Percentiles rank a stretch among this genome's conserved stretches.
Conservation (phyloP, 495 filamentous ascomycete genomes). For the Hypoxylon intermedium region DNA sequence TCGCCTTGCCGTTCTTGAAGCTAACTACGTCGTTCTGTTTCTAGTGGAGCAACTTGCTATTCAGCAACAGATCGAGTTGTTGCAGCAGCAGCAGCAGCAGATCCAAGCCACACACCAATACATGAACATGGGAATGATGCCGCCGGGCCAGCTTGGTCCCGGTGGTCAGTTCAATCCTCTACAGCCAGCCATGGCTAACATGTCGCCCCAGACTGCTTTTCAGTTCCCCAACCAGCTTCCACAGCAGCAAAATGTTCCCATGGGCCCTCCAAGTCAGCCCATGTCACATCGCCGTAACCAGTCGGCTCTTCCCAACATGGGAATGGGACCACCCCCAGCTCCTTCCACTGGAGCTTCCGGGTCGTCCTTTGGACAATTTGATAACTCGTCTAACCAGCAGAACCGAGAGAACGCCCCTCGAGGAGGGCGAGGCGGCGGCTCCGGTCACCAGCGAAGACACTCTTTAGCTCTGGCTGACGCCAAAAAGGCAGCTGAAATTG, state of each 20-base stretch:
- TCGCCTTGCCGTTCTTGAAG: slow-evolving; percentile 16
- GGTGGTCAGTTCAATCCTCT: slow-evolving; percentile 72
- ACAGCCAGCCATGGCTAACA: slow-evolving; percentile 70
- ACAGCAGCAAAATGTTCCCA: slow-evolving; percentile 68
- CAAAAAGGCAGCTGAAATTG: slow-evolving; percentile 95
- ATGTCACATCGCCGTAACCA: slow-evolving; percentile 96
- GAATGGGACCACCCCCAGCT: slow-evolving; percentile 91
- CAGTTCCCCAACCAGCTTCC: slow-evolving; percentile 88
- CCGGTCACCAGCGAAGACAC: slow-evolving; percentile 91
- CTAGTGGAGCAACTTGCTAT: slow-evolving; percentile 97
- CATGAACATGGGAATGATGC: slow-evolving; percentile 93
- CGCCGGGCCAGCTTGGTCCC: slow-evolving; percentile 77
- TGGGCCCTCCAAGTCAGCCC: slow-evolving; percentile 79
- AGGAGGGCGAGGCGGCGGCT: slow-evolving; percentile 77
- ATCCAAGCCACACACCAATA: slow-evolving; percentile 96
- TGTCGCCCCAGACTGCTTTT: slow-evolving; percentile 84
- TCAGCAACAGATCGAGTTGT: slow-evolving; percentile 96
- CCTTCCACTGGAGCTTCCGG: slow-evolving; percentile 95
- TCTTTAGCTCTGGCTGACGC: slow-evolving; percentile 94
- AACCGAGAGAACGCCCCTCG: slow-evolving; percentile 75
- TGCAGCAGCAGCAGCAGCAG: slow-evolving; percentile 98
- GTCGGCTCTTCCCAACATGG: slow-evolving; percentile 92
- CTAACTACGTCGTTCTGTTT: slow-evolving; percentile 41
- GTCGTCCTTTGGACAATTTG: slow-evolving; percentile 78
- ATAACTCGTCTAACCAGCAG: slow-evolving; percentile 63